Evolutionary conservation across 2,329 filamentous ascomycete species (phyloP), one percentile per base, ranked within the genome.

Genomic region (Grosmannia serpens): DNA sequence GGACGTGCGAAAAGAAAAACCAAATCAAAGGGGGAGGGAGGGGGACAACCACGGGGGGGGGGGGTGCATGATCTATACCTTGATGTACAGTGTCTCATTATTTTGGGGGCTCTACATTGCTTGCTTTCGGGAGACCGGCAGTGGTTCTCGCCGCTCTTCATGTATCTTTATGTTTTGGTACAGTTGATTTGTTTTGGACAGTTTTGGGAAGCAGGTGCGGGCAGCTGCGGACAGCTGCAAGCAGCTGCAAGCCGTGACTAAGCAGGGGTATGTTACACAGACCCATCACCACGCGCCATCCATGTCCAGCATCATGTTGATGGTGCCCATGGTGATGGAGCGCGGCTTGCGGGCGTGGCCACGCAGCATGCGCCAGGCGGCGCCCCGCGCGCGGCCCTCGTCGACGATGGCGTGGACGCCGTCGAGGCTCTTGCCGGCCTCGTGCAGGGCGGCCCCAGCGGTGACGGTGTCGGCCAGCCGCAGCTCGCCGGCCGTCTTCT

Each of bases 401-500:
- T 87, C 82, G 55, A 87, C 73, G 38, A 86, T 75, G 46, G 77
- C 77, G 33, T 83, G 76, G 8, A 86, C 79, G 27, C 79, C 80
- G 33, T 83, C 80, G 54, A 86, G 75, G 65, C 78, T 81, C 68
- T 80, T 80, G 60, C 77, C 80, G 9, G 82, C 81, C 71, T 82
- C 77, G 57, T 72, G 70, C 70, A 82, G 76, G 53, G 78, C 75
- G 51, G 73, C 69, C 26, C 78, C 74, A 11, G 79, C 69, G 44
- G 75, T 77, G 33, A 78, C 77, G 5, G 73, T 81, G 65, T 83
- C 78, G 5, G 72, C 73, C 27, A 83, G 75, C 13, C 80, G 71
- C 61, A 79, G 71, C 68, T 89, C 85, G 29, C 88, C 87, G 68
- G 89, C 77, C 5, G 77, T 77, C 71, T 81, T 94, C 76, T 96